phyloP scores from a whole-genome alignment of 805 yeast species.

The Priceomyces haplophilus region DNA sequence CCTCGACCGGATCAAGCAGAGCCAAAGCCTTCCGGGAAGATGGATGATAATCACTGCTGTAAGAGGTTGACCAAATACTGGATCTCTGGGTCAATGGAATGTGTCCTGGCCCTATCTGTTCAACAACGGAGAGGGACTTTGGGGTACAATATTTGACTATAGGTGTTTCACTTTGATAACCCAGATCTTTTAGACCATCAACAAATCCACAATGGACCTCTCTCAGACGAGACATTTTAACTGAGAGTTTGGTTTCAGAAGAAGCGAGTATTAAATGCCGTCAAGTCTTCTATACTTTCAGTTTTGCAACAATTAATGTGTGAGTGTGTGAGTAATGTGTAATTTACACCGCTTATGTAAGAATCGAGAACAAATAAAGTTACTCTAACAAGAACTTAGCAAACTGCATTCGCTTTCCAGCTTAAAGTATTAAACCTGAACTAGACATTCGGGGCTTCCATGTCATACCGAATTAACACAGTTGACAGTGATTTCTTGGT shows the following conservation, averaged over 20 bases:
- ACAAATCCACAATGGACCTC: not conserved
- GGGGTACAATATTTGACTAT: slow-evolving; percentile 15
- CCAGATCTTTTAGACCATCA: not conserved
- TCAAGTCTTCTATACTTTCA: too few relatives aligned
- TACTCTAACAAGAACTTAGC: too few relatives aligned
- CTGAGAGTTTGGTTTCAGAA: too few relatives aligned
- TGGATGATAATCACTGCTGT: slow-evolving; percentile 3
- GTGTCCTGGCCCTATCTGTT: slow-evolving; percentile 10
- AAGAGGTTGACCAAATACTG: slow-evolving; percentile 20
- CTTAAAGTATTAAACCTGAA: too few relatives aligned
- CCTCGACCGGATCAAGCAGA: not conserved
- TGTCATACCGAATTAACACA: slow-evolving; percentile 18
- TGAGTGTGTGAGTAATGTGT: not conserved
- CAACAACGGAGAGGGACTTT: slow-evolving; percentile 15
- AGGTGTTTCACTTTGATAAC: not conserved
- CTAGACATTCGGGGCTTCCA: slow-evolving; percentile 4
- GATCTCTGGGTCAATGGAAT: slow-evolving; percentile 8
- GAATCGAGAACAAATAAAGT: too few relatives aligned
- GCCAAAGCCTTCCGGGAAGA: not conserved
- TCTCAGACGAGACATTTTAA: too few relatives aligned
- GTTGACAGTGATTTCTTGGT: slow-evolving; percentile 15
- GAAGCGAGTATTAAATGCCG: too few relatives aligned
- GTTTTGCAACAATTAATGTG: slow-evolving; percentile 7
- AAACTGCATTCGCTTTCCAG: too few relatives aligned
- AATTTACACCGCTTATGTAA: not conserved